Base-by-base conservation (phyloP, 371 early-diverging fungal species). In the Mortierella sp. region DNA sequence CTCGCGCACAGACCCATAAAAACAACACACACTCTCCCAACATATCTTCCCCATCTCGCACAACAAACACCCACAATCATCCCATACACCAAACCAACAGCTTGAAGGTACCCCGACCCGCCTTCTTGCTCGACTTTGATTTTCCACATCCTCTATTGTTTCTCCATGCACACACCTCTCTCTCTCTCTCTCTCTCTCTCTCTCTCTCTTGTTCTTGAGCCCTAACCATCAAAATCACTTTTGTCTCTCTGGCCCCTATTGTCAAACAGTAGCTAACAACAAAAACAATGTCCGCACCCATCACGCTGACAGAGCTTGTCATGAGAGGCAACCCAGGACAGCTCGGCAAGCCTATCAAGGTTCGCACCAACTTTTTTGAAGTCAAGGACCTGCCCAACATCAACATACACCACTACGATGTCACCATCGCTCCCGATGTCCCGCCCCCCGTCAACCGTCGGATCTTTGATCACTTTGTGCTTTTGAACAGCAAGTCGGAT, bases 401-500 rank as follows among this genome's bases (percentile, higher is more conserved):
- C 29, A 53, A 53, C 14, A 70, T 88, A 4, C 31, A 75, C 58
- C 88, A 88, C 40, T 86, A 85, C 55, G 88, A 88, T 53, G 71
- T 85, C 8, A 77, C 79, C 37, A 81, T 87, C 10, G 78, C 80
- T 48, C 86, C 85, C 0, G 85, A 85, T 26, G 87, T 88, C 41
- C 89, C 89, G 1, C 86, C 87, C 0, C 79, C 80, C 7, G 67
- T 89, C 8, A 86, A 88, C 74, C 79, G 89, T 13, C 84, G 77
- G 45, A 77, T 90, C 13, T 92, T 85, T 85, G 72, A 76, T 48
- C 64, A 85, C 0, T 89, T 92, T 70, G 86, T 88, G 55, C 80
- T 73, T 8, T 40, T 37, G 26, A 74, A 73, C 52, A 77, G 86
- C 13, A 72, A 78, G n/a, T 74, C 79, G 10, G 68, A 82, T 34